Evolutionary conservation across 257 asterid genomes (phyloP).

Genomic region (Scutellaria galericulata): DNA sequence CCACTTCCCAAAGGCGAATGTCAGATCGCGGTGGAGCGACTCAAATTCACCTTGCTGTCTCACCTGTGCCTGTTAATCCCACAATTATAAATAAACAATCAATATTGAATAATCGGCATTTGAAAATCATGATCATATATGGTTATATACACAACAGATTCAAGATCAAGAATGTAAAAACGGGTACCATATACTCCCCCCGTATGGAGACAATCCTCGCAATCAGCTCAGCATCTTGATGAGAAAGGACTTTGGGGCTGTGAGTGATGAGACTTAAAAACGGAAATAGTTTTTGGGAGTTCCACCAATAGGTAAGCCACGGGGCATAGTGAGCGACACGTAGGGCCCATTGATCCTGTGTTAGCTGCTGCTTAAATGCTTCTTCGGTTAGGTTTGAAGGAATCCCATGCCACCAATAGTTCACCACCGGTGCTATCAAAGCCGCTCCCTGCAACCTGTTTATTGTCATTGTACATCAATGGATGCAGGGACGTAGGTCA

Average conservation of each 20-base stretch:
- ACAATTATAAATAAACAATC: not conserved
- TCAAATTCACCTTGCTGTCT: constrained; percentile 78
- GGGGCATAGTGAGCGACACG: constrained; percentile 72
- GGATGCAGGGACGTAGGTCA: too few species aligned
- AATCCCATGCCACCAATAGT: constrained; percentile 74
- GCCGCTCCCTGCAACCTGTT: constrained; percentile 79
- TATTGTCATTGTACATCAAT: constrained; percentile 19
- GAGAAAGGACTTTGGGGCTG: constrained; percentile 45
- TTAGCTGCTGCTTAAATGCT: constrained; percentile 48
- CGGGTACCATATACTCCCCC: constrained; percentile 39
- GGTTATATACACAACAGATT: too few species aligned
- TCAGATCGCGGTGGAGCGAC: constrained; percentile 65
- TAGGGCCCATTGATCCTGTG: constrained; percentile 70
- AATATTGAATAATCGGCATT: too few species aligned
- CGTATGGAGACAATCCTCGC: constrained; percentile 37
- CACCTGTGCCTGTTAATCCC: constrained; percentile 45
- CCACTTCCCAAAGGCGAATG: constrained; percentile 64
- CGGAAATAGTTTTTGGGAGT: constrained; percentile 69
- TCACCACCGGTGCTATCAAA: constrained; percentile 67
- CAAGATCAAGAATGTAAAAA: not conserved
- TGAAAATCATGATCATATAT: too few species aligned
- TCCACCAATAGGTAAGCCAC: constrained; percentile 85
- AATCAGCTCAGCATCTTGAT: constrained; percentile 57
- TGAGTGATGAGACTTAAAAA: constrained; percentile 40
- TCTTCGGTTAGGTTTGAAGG: constrained; percentile 63